phyloP scores from a whole-genome alignment of 306 rosid species.

The Gleditsia sinensis region DNA sequence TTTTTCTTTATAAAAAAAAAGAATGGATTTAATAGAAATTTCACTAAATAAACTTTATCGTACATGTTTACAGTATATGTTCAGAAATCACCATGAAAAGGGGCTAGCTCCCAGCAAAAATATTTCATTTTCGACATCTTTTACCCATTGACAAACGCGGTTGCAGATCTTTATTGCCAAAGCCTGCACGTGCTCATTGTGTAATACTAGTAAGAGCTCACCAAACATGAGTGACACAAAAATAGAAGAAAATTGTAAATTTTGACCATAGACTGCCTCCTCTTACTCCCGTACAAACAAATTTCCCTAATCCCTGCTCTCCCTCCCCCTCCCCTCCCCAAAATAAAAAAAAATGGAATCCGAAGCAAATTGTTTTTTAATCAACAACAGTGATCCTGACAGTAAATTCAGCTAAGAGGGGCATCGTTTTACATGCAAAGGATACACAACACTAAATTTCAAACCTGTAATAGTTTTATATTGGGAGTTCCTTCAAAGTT shows the following conservation, averaged over 20 bases:
- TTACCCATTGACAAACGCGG: slow-evolving; percentile 93
- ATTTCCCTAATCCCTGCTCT: too few relatives aligned
- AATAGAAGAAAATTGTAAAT: background rate
- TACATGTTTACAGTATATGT: slow-evolving; percentile 55
- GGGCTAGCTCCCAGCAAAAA: slow-evolving; percentile 98
- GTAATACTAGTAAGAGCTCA: slow-evolving; percentile 32
- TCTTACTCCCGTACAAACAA: too few relatives aligned
- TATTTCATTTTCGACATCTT: slow-evolving; percentile 91
- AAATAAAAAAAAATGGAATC: too few relatives aligned
- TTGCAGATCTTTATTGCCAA: slow-evolving; percentile 91
- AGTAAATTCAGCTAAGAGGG: background rate
- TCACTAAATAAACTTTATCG: slow-evolving; percentile 42
- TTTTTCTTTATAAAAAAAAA: background rate
- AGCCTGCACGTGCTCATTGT: slow-evolving; percentile 59
- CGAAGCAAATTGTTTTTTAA: slow-evolving; percentile 2
- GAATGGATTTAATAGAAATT: slow-evolving; percentile 25
- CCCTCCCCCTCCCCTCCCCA: too few relatives aligned
- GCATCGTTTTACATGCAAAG: background rate
- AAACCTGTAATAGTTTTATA: slow-evolving; percentile 5
- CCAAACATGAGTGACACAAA: slow-evolving; percentile 5
- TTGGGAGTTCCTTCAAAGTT: slow-evolving; percentile 2
- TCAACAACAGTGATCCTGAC: background rate
- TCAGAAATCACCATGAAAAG: slow-evolving; percentile 84
- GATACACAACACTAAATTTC: slow-evolving; percentile 5
- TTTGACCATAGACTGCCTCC: background rate